Conservation (phyloP, 1,139 yeast genomes). For the Saccharomycopsis hybrid region DNA sequence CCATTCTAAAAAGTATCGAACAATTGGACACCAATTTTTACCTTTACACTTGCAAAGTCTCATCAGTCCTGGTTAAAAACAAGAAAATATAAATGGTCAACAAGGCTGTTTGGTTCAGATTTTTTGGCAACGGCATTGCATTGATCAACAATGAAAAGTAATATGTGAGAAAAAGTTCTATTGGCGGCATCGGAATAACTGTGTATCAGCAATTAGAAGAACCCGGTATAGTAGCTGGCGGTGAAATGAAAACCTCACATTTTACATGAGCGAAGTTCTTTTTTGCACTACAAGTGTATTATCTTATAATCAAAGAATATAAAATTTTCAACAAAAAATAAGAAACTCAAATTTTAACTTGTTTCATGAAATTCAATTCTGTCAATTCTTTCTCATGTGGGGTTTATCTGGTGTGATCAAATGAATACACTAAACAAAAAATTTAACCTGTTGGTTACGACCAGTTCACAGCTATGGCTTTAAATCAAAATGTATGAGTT, state of each 20-base stretch:
- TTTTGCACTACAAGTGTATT: conserved; percentile 34
- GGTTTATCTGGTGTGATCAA: no score
- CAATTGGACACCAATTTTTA: conserved; percentile 41
- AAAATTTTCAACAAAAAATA: conserved; percentile 42
- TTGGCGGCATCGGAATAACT: conserved; percentile 46
- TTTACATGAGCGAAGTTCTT: conserved; percentile 38
- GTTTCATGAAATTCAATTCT: conserved; percentile 33
- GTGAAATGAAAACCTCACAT: conserved; percentile 44
- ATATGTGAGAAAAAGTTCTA: conserved; percentile 41
- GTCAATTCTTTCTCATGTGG: conserved; percentile 27
- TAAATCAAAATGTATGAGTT: conserved; percentile 39
- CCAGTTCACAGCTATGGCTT: no score
- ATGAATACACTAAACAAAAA: no score
- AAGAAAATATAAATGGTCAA: conserved; percentile 40
- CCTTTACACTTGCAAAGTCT: conserved; percentile 38
- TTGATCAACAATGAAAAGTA: conserved; percentile 40
- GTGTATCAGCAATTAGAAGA: conserved; percentile 43
- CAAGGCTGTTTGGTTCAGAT: conserved; percentile 45
- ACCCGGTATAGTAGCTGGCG: conserved; percentile 44
- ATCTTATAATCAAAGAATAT: conserved; percentile 40
- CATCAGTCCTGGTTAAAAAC: conserved; percentile 41
- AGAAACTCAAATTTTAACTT: conserved; percentile 40
- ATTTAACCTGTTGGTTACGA: no score
- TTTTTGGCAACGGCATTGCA: conserved; percentile 41
- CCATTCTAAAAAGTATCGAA: conserved; percentile 38